These are phyloP conservation scores for Sindora glabra DNA, from an alignment of 306 rosid species.

Conservation along the genomic window DNA sequence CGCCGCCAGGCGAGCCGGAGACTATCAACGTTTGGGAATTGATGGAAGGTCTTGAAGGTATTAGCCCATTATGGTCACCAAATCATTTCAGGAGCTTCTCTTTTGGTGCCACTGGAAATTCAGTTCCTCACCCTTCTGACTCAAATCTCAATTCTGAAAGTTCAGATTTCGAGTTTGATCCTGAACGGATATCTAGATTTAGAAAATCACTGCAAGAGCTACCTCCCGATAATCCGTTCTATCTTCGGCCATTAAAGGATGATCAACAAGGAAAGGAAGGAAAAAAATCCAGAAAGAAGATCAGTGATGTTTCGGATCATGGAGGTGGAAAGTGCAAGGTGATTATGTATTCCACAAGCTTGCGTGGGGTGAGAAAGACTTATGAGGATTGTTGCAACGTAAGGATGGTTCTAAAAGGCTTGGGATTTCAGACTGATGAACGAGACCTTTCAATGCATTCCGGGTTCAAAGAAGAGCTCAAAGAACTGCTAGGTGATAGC, in stretches of 20 bases:
- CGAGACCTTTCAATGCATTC: conserved; percentile 92
- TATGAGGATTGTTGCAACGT: conserved; percentile 85
- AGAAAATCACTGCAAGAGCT: conserved; percentile 41
- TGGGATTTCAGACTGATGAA: conserved; percentile 61
- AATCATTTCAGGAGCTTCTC: conserved; percentile 54
- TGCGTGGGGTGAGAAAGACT: conserved; percentile 77
- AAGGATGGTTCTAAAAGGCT: conserved; percentile 52
- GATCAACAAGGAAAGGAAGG: conserved; percentile 18
- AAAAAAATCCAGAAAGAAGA: conserved; percentile 1
- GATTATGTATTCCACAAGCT: conserved; percentile 69
- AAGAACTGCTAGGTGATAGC: conserved; percentile 39
- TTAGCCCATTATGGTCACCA: conserved; percentile 62
- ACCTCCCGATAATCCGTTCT: conserved; percentile 16
- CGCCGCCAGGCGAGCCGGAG: conserved; percentile 84
- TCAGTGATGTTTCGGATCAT: neutral
- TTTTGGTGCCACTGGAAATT: conserved; percentile 31
- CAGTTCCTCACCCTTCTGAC: conserved; percentile 20
- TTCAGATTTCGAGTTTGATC: conserved; percentile 45
- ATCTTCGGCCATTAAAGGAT: neutral
- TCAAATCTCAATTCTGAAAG: conserved; percentile 18
- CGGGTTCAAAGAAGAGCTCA: conserved; percentile 78
- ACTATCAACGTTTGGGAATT: conserved; percentile 85
- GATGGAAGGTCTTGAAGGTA: conserved; percentile 93
- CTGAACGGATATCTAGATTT: conserved; percentile 40
- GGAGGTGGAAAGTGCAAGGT: conserved; percentile 34